These are phyloP conservation scores for Acrodontium crateriforme DNA, from an alignment of 2,329 filamentous ascomycete genomes.

Conservation along the genomic window DNA sequence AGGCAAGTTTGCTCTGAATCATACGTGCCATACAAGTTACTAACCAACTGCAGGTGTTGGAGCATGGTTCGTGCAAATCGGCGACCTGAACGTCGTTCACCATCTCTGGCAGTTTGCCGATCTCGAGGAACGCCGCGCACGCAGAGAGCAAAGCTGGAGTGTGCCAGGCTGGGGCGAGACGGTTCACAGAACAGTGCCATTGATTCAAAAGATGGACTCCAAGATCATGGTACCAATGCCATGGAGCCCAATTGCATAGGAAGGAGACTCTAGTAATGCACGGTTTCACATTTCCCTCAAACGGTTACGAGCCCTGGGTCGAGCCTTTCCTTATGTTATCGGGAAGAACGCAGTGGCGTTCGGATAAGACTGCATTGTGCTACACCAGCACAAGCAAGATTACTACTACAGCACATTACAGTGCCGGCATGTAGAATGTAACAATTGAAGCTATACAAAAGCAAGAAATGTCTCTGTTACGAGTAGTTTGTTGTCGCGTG, in stretches of 20 bases:
- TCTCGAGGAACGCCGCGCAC: constrained; percentile 78
- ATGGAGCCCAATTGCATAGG: constrained; percentile 81
- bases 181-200: constrained; percentile 81
- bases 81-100: constrained; percentile 92
- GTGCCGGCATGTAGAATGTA: too few relatives aligned
- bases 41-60: constrained; percentile 49
- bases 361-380: too few relatives aligned
- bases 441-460: too few relatives aligned
- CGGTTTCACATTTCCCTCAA: too few relatives aligned
- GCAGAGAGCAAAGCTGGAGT: constrained; percentile 88
- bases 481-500: too few relatives aligned
- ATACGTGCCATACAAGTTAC: not conserved
- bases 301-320: too few relatives aligned
- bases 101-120: constrained; percentile 98
- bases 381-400: too few relatives aligned
- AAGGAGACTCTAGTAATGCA: not conserved
- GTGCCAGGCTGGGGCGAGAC: constrained; percentile 64
- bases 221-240: constrained; percentile 86
- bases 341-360: too few relatives aligned
- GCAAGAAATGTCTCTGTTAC: too few relatives aligned
- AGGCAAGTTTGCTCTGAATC: constrained; percentile 32
- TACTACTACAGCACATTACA: too few relatives aligned
- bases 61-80: constrained; percentile 98
- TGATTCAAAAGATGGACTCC: constrained; percentile 95
- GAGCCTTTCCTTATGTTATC: too few relatives aligned